Percentiles rank a stretch among this genome's conserved stretches.
phyloP scores from a whole-genome alignment of 2,329 filamentous ascomycete species.

The Dothideomycetidae sp. region DNA sequence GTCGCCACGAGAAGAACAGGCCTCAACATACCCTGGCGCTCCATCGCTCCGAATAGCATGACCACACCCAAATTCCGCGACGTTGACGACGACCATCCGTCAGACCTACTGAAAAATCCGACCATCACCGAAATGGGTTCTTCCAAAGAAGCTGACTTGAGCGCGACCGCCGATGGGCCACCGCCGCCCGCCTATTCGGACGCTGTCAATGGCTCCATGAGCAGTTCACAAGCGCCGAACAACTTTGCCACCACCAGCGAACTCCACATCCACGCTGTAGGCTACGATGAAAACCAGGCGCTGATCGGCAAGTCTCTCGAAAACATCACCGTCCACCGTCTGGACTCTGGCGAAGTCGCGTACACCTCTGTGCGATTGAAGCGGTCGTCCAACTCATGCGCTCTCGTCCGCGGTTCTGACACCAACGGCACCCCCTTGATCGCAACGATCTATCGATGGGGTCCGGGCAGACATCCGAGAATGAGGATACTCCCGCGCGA shows the following conservation, averaged over 20 bases:
- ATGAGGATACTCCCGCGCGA: background rate
- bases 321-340: background rate
- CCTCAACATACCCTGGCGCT: no score
- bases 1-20: no score
- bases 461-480: background rate
- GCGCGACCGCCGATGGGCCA: background rate
- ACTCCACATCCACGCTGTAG: background rate
- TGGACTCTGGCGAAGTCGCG: background rate
- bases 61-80: no score
- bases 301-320: background rate
- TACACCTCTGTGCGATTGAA: background rate
- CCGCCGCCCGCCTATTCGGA: background rate
- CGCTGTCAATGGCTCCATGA: background rate
- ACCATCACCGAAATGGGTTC: no score
- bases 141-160: no score
- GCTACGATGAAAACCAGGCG: background rate
- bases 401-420: background rate
- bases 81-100: no score
- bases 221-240: background rate
- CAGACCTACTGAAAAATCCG: no score
- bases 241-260: background rate
- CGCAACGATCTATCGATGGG: background rate
- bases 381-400: background rate
- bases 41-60: no score
- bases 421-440: background rate